Evolutionary conservation across 2,329 filamentous ascomycete genomes (phyloP).

Genomic region (Colletotrichum phormii): DNA sequence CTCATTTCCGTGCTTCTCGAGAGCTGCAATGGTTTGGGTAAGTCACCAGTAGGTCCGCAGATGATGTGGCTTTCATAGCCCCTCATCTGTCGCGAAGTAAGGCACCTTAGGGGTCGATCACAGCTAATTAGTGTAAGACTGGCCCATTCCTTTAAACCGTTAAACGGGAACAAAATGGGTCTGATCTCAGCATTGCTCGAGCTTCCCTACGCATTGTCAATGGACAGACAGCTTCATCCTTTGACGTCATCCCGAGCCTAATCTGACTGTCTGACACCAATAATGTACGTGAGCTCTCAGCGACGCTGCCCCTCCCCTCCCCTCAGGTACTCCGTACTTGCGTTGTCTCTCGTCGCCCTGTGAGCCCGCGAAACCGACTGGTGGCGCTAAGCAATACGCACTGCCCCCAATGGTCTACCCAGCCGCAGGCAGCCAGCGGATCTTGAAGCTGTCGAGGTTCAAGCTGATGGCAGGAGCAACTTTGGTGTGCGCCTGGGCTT

Average conservation of each 20-base stretch:
- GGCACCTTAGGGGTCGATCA: not conserved
- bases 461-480: not conserved
- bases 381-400: not conserved
- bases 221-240: not conserved
- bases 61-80: not conserved
- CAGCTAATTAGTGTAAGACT: not conserved
- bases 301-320: not conserved
- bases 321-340: too few species aligned
- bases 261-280: not conserved
- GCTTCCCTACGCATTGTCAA: too few species aligned
- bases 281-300: not conserved
- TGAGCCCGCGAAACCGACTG: not conserved
- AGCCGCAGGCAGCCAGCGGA: constrained; percentile 1
- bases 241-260: constrained; percentile 4
- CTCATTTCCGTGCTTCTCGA: not conserved
- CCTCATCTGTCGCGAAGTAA: too few species aligned
- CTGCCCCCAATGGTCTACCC: not conserved
- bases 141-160: not conserved
- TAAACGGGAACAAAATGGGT: not conserved
- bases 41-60: not conserved
- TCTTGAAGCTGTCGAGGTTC: not conserved
- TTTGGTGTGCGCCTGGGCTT: not conserved
- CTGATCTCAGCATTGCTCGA: not conserved
- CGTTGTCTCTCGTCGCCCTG: not conserved
- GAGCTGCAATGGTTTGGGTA: not conserved